Evolutionary conservation across 805 yeast genomes (phyloP).

Genomic region (Zygotorulaspora danielsina): DNA sequence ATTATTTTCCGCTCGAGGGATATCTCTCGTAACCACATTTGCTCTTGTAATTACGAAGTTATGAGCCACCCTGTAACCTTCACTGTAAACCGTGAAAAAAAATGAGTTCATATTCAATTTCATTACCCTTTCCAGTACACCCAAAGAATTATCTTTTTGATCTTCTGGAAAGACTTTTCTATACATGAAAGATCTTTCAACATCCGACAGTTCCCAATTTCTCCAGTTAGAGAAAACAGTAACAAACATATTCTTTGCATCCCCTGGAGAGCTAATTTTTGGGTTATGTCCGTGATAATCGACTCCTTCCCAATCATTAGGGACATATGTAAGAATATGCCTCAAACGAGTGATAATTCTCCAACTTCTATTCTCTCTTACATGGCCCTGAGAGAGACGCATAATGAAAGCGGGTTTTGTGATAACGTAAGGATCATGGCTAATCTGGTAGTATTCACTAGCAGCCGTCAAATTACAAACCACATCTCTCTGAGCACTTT

Average conservation of each 20-base stretch:
- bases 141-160: constrained; percentile 5
- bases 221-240: constrained; percentile 74
- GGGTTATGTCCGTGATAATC: constrained; percentile 18
- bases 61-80: constrained; percentile 26
- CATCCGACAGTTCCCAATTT: constrained; percentile 79
- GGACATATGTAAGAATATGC: constrained; percentile 60
- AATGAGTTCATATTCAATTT: constrained; percentile 23
- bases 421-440: constrained; percentile 83
- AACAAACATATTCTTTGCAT: constrained; percentile 52
- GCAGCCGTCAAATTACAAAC: constrained; percentile 45
- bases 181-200: constrained; percentile 54
- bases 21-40: constrained; percentile 17
- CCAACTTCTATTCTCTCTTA: constrained; percentile 84
- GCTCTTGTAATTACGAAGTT: constrained; percentile 24
- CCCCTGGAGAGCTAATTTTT: constrained; percentile 19
- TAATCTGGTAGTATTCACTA: constrained; percentile 49
- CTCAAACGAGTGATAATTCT: constrained; percentile 73
- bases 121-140: constrained; percentile 13
- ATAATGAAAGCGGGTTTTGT: constrained; percentile 84
- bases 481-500: constrained; percentile 33
- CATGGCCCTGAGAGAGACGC: constrained; percentile 66
- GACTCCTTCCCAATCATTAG: constrained; percentile 44
- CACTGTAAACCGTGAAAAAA: constrained; percentile 26
- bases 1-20: constrained; percentile 14
- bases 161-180: constrained; percentile 43